phyloP scores from a whole-genome alignment of 805 yeast genomes.

The Candida corydali region DNA sequence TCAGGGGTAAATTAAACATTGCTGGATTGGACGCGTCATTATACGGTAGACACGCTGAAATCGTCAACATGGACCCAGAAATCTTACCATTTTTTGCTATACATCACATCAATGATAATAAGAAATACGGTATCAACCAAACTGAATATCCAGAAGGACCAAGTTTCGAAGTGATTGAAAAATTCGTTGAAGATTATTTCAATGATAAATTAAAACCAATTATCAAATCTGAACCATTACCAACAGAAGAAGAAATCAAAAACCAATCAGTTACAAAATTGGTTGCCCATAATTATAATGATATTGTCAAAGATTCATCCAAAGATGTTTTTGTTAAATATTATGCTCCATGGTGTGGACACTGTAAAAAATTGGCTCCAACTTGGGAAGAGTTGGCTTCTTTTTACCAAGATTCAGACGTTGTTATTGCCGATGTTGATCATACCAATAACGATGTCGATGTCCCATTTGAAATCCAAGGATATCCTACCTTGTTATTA shows the following conservation, averaged over 20 bases:
- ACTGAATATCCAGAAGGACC: constrained; percentile 44
- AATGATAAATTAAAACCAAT: constrained; percentile 67
- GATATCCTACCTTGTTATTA: constrained; percentile 89
- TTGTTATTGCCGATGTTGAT: constrained; percentile 81
- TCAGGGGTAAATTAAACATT: constrained; percentile 78
- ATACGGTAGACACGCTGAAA: constrained; percentile 83
- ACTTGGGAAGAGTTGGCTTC: constrained; percentile 82
- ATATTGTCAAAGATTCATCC: constrained; percentile 48
- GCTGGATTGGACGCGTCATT: constrained; percentile 81
- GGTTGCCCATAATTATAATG: constrained; percentile 81
- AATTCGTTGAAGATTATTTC: constrained; percentile 60
- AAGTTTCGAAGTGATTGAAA: constrained; percentile 43
- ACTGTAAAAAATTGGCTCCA: constrained; percentile 90
- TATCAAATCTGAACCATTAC: constrained; percentile 82
- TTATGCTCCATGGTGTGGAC: constrained; percentile 98
- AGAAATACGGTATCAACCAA: constrained; percentile 78
- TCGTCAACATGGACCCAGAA: constrained; percentile 76
- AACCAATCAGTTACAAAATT: constrained; percentile 60
- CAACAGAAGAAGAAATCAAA: constrained; percentile 68
- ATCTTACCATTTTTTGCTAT: constrained; percentile 85
- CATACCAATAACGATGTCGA: constrained; percentile 88
- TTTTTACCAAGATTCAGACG: constrained; percentile 50
- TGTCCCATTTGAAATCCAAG: constrained; percentile 60
- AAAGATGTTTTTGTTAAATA: constrained; percentile 84
- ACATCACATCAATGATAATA: constrained; percentile 64